Evolutionary conservation across 257 asterid genomes (phyloP), one percentile per base, ranked within the genome.

Genomic region (Solanum appendiculatum): DNA sequence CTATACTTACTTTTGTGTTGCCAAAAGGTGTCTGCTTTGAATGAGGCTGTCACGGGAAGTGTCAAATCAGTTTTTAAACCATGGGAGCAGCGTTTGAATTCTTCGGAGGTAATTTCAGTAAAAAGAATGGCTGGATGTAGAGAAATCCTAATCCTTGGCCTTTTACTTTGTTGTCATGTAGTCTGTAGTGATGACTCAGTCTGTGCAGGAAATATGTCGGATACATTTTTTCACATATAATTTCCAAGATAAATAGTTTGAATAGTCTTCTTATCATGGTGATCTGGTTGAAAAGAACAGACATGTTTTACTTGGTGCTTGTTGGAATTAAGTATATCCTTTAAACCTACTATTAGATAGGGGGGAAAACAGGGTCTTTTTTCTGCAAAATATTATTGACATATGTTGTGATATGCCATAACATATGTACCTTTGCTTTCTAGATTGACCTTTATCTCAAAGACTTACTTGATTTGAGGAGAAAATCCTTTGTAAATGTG

Each of bases 1-100:
- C 12, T 80, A 82, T 3, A 42, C 60, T 82, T 68, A 5, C 12
- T 33, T 40, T 81, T 81, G 9, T 82, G 88, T 86, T 60, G 85
- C 83, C 80, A 44, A 18, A 89, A 97, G 99, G 99, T 94, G 44
- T 92, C 98, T 88, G 98, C 98, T 4, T 86, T 97, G 91, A 97
- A 97, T 86, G 99, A 97, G 89, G 93, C 98, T 90, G 94, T 92
- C 87, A 80, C 94, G 69, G 99, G 98, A 89, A 97, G 98, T 89
- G 98, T 90, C 74, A 94, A 95, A 91, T 90, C 98, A 8, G 98
- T 97, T 63, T 97, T 97, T 89, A 95, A 88, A 92, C 95, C 97
- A 70, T 97, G 99, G 99, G 99, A 97, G 86, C 96, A 93, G 88
- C 98, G 98, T 29, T 94, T 97, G 66, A 92, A 94, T 92, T 85